A percentile compares a stretch with the other conserved stretches of the same genome.
Evolutionary conservation across 371 early-diverging fungal species (phyloP).

Genomic region (Encephalitozoon hellem): DNA sequence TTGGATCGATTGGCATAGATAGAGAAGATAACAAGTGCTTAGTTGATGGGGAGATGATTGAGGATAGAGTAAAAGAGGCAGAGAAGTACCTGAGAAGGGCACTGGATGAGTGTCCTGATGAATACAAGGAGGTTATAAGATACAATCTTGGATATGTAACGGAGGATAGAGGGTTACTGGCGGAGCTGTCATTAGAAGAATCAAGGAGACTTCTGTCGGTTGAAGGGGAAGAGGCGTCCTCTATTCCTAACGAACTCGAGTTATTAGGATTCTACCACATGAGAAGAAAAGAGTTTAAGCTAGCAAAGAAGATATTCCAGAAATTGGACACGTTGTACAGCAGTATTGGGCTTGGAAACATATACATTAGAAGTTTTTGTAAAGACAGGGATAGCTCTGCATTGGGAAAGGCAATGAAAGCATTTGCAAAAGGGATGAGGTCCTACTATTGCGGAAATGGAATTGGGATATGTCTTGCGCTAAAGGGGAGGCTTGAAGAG

Average conservation of each 20-base stretch:
- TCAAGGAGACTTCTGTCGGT: not conserved
- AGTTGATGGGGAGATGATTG: not conserved
- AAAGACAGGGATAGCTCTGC: not conserved
- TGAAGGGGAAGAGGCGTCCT: not conserved
- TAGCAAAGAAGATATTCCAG: slow-evolving; percentile 4
- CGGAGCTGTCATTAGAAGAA: not conserved
- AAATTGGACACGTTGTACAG: not conserved
- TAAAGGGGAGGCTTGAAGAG: not conserved
- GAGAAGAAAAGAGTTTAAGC: not conserved
- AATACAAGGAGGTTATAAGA: not conserved
- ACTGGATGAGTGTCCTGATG: not conserved
- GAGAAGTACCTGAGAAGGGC: not conserved
- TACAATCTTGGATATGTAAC: slow-evolving; percentile 21
- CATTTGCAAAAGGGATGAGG: not conserved
- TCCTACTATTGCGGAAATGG: slow-evolving; percentile 29
- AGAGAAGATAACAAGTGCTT: not conserved
- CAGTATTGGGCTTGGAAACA: slow-evolving; percentile 2
- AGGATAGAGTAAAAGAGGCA: not conserved
- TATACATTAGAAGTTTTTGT: not conserved
- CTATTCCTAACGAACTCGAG: not conserved
- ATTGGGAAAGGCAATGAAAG: not conserved
- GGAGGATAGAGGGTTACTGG: not conserved
- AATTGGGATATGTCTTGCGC: slow-evolving; percentile 24
- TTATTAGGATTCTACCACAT: not conserved
- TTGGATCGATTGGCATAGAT: not conserved